phyloP scores from a whole-genome alignment of 2,329 filamentous ascomycete genomes.

The Cladosporium austrohemisphaericum region DNA sequence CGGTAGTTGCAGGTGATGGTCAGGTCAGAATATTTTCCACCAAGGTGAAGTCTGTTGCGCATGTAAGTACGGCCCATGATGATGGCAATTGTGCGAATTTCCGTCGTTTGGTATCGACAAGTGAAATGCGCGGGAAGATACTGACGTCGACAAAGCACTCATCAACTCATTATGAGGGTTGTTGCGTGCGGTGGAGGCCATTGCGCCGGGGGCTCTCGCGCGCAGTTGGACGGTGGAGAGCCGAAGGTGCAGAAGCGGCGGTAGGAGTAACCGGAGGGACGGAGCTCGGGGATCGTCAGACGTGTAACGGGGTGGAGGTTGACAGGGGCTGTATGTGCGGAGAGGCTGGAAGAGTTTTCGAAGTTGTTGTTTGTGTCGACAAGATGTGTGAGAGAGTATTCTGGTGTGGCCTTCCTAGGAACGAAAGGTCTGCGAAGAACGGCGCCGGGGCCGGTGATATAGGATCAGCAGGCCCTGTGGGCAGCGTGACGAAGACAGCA shows the following conservation, averaged over 20 bases:
- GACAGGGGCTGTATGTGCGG: constrained; percentile 3
- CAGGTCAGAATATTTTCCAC: constrained; percentile 46
- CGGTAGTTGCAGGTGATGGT: constrained; percentile 44
- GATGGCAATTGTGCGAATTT: background rate
- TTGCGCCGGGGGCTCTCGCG: constrained; percentile 14
- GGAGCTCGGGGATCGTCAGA: constrained; percentile 14
- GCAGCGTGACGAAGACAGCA: constrained; percentile 11
- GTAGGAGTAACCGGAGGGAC: constrained; percentile 7
- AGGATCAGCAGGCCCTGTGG: constrained; percentile 14
- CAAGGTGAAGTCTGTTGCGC: constrained; percentile 31
- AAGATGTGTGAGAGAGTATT: background rate
- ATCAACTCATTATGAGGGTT: constrained; percentile 43
- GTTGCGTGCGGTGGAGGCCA: constrained; percentile 31
- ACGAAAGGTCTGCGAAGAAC: constrained; percentile 6
- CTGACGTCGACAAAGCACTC: constrained; percentile 47
- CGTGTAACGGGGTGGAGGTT: constrained; percentile 11
- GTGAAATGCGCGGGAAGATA: constrained; percentile 16
- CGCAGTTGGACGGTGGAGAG: constrained; percentile 15
- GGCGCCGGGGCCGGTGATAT: constrained; percentile 8
- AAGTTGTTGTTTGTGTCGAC: constrained; percentile 1
- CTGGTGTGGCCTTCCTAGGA: background rate
- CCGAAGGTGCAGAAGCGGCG: constrained; percentile 14
- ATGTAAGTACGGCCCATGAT: constrained; percentile 26
- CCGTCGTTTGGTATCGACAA: constrained; percentile 16
- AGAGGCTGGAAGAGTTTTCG: background rate